Base-by-base conservation (phyloP, 1,284 basidiomycete genomes). In the Sparassis latifolia region DNA sequence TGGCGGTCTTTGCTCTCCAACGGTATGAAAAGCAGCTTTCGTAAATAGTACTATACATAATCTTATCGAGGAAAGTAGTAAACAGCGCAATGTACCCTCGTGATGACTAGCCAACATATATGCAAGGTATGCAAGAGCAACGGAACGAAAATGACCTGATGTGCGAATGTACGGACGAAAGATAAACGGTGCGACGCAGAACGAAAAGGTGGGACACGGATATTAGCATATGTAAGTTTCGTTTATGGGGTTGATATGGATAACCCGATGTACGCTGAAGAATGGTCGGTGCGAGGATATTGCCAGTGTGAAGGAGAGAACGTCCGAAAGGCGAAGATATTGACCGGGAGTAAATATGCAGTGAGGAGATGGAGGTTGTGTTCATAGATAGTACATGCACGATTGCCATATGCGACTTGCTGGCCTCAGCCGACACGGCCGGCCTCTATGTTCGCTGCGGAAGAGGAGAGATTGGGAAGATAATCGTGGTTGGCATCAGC, bases 401-500 rank as follows among this genome's bases (percentile, higher is more conserved):
- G 44, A 40, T 52, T 49, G 56, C 52, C 51, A 50, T 43, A 28
- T 56, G 53, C 48, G 42, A 58, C 51, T 47, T 56, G 57, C 46
- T 45, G 54, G 54, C 57, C 64, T 73, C 70, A 74, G 64, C 69
- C 69, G 62, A 66, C 70, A 59, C 68, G 71, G 63, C 68, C 62
- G 69, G 75, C 76, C 71, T 81, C 80, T 81, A 81, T 62, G 67
- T 75, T 77, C 68, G 68, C 73, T 64, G 71, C 66, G 59, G 72
- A 68, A 62, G 73, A 71, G 59, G 78, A 73, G 66, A 78, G 68
- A 60, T 70, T 69, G 63, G 68, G 63, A 66, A 76, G 73, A 55
- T 57, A 60, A 51, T 63, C 61, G 48, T 61, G 60, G 62, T 54
- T 64, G 56, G 54, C 49, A 52, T 65, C 66, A 61, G 65, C 68